phyloP scores from a whole-genome alignment of 805 yeast genomes.

The Yueomyces sinensis region DNA sequence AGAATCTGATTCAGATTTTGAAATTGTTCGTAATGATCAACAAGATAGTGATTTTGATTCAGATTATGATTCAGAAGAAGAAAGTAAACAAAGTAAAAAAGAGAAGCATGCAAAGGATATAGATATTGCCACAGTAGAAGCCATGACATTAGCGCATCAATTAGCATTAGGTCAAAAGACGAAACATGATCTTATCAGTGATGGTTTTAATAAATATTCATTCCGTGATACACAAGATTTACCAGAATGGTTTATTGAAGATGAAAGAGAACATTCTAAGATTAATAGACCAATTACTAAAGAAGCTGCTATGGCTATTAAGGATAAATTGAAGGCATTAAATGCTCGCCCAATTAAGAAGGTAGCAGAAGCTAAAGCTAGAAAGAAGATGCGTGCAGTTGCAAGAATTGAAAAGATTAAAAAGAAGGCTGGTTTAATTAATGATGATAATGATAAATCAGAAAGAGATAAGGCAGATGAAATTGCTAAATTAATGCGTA shows the following conservation, averaged over 20 bases:
- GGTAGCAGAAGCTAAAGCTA: conserved; percentile 94
- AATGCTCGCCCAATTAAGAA: conserved; percentile 98
- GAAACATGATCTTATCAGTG: conserved; percentile 77
- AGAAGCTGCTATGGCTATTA: conserved; percentile 73
- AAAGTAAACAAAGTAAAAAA: conserved; percentile 29
- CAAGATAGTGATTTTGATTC: conserved; percentile 23
- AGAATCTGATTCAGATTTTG: conserved; percentile 27
- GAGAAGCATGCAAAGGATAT: conserved; percentile 47
- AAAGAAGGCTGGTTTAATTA: conserved; percentile 85
- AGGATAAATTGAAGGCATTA: conserved; percentile 62
- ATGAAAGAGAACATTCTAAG: conserved; percentile 77
- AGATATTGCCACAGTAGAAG: conserved; percentile 84
- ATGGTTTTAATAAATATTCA: conserved; percentile 83
- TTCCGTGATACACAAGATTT: conserved; percentile 83
- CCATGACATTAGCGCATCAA: conserved; percentile 97
- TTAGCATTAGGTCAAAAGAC: conserved; percentile 80
- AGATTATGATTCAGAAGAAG: conserved; percentile 42
- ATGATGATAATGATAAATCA: conserved; percentile 74
- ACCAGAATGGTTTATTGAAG: conserved; percentile 96
- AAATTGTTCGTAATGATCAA: conserved; percentile 33
- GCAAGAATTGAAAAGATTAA: conserved; percentile 76
- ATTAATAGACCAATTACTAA: conserved; percentile 86
- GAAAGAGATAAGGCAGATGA: conserved; percentile 94
- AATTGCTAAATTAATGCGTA: conserved; percentile 73
- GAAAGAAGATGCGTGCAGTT: conserved; percentile 88